Percentiles rank a stretch among this genome's conserved stretches.
Conservation (phyloP, 2,329 filamentous ascomycete genomes). For the Aspergillus thermomutatus region DNA sequence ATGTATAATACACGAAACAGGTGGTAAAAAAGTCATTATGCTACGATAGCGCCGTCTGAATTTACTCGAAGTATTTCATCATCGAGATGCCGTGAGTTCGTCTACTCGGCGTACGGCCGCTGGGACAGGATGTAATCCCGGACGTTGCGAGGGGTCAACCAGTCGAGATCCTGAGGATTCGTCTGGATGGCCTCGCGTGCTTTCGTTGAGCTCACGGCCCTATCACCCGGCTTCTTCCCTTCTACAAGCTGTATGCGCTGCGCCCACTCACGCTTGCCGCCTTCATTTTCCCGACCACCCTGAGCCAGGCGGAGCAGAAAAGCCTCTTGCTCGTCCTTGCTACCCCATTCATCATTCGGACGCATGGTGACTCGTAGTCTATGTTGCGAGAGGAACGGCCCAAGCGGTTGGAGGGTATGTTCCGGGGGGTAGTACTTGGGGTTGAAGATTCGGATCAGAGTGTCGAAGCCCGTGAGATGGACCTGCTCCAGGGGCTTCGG, state of each 20-base stretch:
- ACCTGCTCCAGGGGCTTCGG: conserved; percentile 39
- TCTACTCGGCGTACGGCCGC: conserved; percentile 26
- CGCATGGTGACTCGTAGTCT: conserved; percentile 44
- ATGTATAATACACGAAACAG: neutral
- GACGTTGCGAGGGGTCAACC: conserved; percentile 34
- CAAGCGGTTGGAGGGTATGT: conserved; percentile 41
- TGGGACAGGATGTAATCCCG: conserved; percentile 31
- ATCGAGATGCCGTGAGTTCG: neutral
- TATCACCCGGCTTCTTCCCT: conserved; percentile 33
- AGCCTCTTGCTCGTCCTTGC: conserved; percentile 35
- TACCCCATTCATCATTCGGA: conserved; percentile 40
- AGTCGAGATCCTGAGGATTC: conserved; percentile 30
- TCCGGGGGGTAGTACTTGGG: conserved; percentile 48
- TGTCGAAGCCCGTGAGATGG: conserved; percentile 49
- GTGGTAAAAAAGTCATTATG: neutral
- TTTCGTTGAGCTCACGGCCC: conserved; percentile 42
- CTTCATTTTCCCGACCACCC: conserved; percentile 35
- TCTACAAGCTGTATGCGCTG: conserved; percentile 41
- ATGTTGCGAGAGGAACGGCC: conserved; percentile 42
- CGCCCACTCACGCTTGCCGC: conserved; percentile 42
- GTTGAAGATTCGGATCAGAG: conserved; percentile 47
- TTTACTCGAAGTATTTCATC: neutral
- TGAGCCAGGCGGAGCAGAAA: conserved; percentile 38
- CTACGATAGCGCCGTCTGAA: neutral
- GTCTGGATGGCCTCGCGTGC: conserved; percentile 36